These are phyloP conservation scores for Medicago lupulina DNA, from an alignment of 306 rosid species.

Conservation along the genomic window DNA sequence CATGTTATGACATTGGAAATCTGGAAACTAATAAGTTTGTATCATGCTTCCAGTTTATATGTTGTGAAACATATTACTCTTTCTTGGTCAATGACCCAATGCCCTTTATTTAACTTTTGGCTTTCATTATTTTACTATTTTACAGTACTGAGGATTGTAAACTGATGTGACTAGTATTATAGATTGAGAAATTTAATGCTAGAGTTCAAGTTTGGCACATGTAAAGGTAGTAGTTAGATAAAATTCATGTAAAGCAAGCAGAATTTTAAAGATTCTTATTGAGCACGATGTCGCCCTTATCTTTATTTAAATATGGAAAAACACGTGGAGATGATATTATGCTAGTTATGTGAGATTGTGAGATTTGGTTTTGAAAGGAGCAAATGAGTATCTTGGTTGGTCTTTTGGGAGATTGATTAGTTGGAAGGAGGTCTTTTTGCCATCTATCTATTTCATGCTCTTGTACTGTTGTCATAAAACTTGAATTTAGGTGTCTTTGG, in stretches of 20 bases:
- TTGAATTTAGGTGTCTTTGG: conserved; percentile 7
- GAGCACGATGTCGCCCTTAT: conserved; percentile 56
- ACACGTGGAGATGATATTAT: conserved; percentile 59
- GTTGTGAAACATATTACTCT: background rate
- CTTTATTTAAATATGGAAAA: conserved; percentile 66
- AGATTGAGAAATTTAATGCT: conserved; percentile 57
- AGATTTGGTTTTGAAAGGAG: conserved; percentile 66
- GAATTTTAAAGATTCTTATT: conserved; percentile 60
- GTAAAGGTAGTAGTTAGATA: conserved; percentile 44
- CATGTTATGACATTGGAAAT: conserved; percentile 21
- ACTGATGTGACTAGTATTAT: conserved; percentile 52
- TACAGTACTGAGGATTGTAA: conserved; percentile 58
- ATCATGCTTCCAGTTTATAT: conserved; percentile 5
- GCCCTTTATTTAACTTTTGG: conserved; percentile 24
- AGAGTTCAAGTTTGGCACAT: conserved; percentile 51
- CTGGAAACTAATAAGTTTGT: conserved; percentile 19
- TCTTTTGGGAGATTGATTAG: conserved; percentile 57
- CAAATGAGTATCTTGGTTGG: conserved; percentile 57
- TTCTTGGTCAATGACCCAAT: conserved; percentile 4
- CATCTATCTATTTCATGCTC: conserved; percentile 1
- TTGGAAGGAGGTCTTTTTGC: conserved; percentile 1
- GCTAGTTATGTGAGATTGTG: conserved; percentile 55
- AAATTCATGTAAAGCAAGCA: conserved; percentile 59
- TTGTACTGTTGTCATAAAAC: conserved; percentile 4
- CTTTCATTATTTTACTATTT: conserved; percentile 35